Conservation (phyloP, 768 basidiomycete genomes). For the Naganishia antarctica region DNA sequence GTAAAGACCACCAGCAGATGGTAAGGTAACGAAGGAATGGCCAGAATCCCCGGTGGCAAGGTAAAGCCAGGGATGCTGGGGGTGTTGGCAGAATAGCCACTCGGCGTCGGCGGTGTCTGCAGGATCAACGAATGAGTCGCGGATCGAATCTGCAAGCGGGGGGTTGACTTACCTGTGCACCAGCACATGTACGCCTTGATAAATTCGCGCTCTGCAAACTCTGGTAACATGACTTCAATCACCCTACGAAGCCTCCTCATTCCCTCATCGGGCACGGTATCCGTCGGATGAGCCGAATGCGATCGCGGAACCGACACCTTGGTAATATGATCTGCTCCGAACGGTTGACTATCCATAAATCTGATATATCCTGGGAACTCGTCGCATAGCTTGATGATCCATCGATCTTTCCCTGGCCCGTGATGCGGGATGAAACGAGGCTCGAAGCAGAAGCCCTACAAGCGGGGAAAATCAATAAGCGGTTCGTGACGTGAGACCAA, state of each 20-base stretch:
- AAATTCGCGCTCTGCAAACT: slow-evolving; percentile 32
- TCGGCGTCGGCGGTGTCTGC: slow-evolving; percentile 40
- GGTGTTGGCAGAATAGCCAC: slow-evolving; percentile 42
- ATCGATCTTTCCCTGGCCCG: slow-evolving; percentile 18
- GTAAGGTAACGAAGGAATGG: too few relatives aligned
- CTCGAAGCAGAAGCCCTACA: slow-evolving; percentile 46
- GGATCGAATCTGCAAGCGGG: not conserved
- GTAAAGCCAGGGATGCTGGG: slow-evolving; percentile 36
- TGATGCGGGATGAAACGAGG: slow-evolving; percentile 26
- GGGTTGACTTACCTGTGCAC: slow-evolving; percentile 33
- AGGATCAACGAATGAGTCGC: not conserved
- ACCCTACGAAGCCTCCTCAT: slow-evolving; percentile 33
- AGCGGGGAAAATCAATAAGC: not conserved
- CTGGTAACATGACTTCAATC: slow-evolving; percentile 40
- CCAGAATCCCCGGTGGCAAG: slow-evolving; percentile 40
- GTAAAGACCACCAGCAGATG: not conserved
- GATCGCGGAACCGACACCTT: slow-evolving; percentile 44
- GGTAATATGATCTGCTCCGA: slow-evolving; percentile 28
- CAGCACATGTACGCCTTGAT: slow-evolving; percentile 42
- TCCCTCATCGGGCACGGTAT: slow-evolving; percentile 42
- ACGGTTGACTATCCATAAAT: slow-evolving; percentile 31
- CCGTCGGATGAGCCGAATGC: slow-evolving; percentile 44
- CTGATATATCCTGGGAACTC: slow-evolving; percentile 46
- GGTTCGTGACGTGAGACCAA: not conserved
- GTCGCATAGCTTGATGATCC: slow-evolving; percentile 42